Evolutionary conservation across 352 stramenopile species (phyloP), one percentile per base, ranked within the genome.

Genomic region (Phytophthora kernoviae): DNA sequence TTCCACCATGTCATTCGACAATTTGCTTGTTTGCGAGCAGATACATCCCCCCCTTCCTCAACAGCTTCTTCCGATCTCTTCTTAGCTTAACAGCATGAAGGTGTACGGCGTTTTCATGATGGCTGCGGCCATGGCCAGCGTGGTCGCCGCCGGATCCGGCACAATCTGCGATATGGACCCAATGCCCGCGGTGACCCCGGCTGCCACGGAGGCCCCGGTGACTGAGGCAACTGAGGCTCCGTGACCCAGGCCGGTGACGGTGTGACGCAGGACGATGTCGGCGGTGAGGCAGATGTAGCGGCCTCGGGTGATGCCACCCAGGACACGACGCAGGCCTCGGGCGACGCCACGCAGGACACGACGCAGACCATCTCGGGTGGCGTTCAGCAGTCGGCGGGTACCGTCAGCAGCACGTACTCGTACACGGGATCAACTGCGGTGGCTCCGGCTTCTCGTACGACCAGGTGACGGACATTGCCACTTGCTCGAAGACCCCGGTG

Each of bases 401-500:
- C 54, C 4, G 48, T 86, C 45, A 70, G 72, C 36, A 47, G 37
- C 18, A 54, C 70, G 54, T 84, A 84, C 65, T 75, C 77, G 64
- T 91, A 86, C 77, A 78, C 62, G 24, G 81, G 79, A 51, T 50
- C 37, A 73, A 87, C 58, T 73, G 62, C 52, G 81, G 81, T 22
- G 79, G 81, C 21, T 62, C 75, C 8, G 81, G 84, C 40, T 58
- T 32, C 42, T 49, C 54, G 37, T 93, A 91, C 65, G 54, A 88
- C 5, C 84, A 86, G 68, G 84, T 93, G 65, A 91, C 84, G 17
- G 68, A 91, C 66, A 62, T 88, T 15, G 60, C 36, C 1, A 77
- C 70, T 49, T 93, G 84, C 63, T 22, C 71, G 59, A 88, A 81
- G 62, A 56, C 54, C 45, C 46, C 69, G 27, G 69, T 85, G 44